Base-by-base conservation (phyloP, 768 basidiomycete species). In the Porphyrellus cyaneotinctus region DNA sequence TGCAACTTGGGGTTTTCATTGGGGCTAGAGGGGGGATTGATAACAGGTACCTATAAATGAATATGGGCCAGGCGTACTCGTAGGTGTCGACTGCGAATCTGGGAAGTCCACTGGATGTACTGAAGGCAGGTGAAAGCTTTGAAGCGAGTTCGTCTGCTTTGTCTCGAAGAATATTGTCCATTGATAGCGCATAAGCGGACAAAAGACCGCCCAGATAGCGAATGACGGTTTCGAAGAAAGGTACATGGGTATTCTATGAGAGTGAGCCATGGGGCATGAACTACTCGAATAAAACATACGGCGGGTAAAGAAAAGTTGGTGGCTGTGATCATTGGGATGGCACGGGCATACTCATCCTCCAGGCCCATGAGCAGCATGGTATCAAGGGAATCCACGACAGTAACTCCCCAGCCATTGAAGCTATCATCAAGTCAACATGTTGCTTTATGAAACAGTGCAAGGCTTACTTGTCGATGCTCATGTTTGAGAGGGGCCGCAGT, bases 181-280 rank as follows among this genome's bases (percentile, higher is more conserved):
- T 72, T 1, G 88, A 83, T 2, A 97, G 73, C 6, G 92, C 84
- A 61, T 93, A 87, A 0, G 88, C 91, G 3, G 88, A 88, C 6
- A 95, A 77, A 1, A 95, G 74, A 7, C 94, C 95, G 3, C 93
- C 94, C 2, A 97, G 81, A 60, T 95, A 88, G 30, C 94, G 83
- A 54, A 97, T 97, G 37, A 88, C 82, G 0, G 91, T 95, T 73
- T 95, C 89, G 54, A 90, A 91, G 65, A 84, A 88, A 2, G 84
- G 84, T 0, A 69, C 67, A 1, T 48, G 65, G 72, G 57, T 66
- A 69, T 58, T 68, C 59, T 51, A 44, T 69, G 37, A 15, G 35
- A 41, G 24, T 42, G 30, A 57, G 58, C 13, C 2, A 26, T 14
- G 31, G 5, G 9, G 17, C 11, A 23, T 7, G 3, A 18, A 30